phyloP scores from a whole-genome alignment of 768 basidiomycete species.

The Lactarius indigo region DNA sequence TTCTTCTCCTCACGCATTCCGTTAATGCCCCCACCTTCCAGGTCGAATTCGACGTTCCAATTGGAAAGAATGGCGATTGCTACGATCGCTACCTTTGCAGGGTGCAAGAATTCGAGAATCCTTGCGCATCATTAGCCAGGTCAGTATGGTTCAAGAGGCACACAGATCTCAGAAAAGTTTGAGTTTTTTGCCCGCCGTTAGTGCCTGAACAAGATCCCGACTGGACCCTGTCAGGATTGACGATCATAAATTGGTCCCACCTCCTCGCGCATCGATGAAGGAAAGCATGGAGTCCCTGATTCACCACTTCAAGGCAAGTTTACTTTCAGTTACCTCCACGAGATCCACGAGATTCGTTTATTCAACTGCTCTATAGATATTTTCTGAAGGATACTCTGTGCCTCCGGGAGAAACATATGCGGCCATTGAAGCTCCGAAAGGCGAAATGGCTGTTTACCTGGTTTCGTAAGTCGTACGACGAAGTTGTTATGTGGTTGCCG shows the following conservation, averaged over 20 bases:
- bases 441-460: slow-evolving; percentile 98
- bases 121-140: slow-evolving; percentile 81
- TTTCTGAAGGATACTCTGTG: slow-evolving; percentile 95
- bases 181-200: slow-evolving; percentile 32
- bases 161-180: background rate
- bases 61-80: slow-evolving; percentile 95
- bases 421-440: slow-evolving; percentile 98
- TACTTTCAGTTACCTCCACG: background rate
- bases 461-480: slow-evolving; percentile 66
- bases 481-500: background rate
- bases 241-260: slow-evolving; percentile 96
- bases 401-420: slow-evolving; percentile 95
- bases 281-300: slow-evolving; percentile 98
- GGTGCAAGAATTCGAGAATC: slow-evolving; percentile 98
- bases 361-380: slow-evolving; percentile 52
- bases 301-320: slow-evolving; percentile 90
- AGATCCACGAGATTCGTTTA: background rate
- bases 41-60: slow-evolving; percentile 98
- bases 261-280: slow-evolving; percentile 97
- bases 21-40: slow-evolving; percentile 29
- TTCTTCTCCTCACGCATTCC: background rate
- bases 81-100: slow-evolving; percentile 97
- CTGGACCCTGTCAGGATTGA: slow-evolving; percentile 91
- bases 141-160: slow-evolving; percentile 27
- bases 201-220: slow-evolving; percentile 96